Evolutionary conservation across 306 rosid species (phyloP).

Genomic region (Arachis hypogaea): DNA sequence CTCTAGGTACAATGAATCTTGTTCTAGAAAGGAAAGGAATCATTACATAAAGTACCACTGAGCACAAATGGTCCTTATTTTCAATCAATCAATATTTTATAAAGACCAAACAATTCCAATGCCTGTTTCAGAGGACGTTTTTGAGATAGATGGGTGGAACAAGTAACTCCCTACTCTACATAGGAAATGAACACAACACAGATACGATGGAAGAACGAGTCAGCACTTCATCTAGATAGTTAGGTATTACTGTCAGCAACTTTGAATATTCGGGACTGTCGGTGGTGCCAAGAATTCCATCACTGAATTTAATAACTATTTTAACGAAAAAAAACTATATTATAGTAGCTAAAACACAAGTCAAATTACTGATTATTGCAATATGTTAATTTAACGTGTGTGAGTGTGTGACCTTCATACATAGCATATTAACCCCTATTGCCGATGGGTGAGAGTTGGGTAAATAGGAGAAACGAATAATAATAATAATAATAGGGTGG

Average conservation of each 20-base stretch:
- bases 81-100: constrained; percentile 11
- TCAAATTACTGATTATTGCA: neutral
- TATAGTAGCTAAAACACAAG: neutral
- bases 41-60: neutral
- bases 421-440: neutral
- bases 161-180: constrained; percentile 7
- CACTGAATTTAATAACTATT: neutral
- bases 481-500: no score
- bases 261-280: constrained; percentile 32
- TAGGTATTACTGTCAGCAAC: constrained; percentile 2
- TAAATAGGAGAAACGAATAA: neutral
- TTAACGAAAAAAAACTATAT: neutral
- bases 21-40: constrained; percentile 12
- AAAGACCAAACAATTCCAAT: constrained; percentile 14
- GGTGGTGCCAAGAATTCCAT: constrained; percentile 2
- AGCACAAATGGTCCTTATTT: neutral
- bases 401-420: neutral
- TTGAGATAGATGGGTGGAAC: constrained; percentile 21
- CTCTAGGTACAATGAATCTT: constrained; percentile 36
- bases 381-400: neutral
- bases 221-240: constrained; percentile 30
- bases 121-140: neutral
- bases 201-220: constrained; percentile 13
- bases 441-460: constrained; percentile 20
- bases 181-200: neutral